These are phyloP conservation scores for Coniferiporia sulphurascens DNA, from an alignment of 1,284 basidiomycete species.

Conservation along the genomic window DNA sequence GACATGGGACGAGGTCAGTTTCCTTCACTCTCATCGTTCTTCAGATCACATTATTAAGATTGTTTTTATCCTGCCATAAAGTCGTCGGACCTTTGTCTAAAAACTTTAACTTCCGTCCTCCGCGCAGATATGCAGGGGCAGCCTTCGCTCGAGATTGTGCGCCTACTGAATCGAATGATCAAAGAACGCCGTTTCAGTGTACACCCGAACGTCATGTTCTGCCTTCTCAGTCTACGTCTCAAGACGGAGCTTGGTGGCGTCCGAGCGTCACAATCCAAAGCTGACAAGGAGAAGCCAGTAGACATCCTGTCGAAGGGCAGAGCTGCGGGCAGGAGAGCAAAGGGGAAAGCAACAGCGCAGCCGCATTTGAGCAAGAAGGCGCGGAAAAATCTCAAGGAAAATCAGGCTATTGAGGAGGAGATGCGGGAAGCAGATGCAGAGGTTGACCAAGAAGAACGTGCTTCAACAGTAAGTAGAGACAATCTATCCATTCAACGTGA, in stretches of 20 bases:
- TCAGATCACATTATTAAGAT: slow-evolving; percentile 4
- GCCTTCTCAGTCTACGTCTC: slow-evolving; percentile 83
- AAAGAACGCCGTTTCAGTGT: slow-evolving; percentile 91
- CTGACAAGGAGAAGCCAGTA: slow-evolving; percentile 48
- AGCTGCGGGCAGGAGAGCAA: slow-evolving; percentile 44
- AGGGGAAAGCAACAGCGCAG: slow-evolving; percentile 56
- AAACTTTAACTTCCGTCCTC: slow-evolving; percentile 80
- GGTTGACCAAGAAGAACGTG: slow-evolving; percentile 87
- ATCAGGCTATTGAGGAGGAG: slow-evolving; percentile 82
- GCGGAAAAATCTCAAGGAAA: slow-evolving; percentile 75
- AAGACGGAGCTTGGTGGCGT: slow-evolving; percentile 79
- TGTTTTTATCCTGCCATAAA: slow-evolving; percentile 27
- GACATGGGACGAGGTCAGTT: slow-evolving; percentile 80
- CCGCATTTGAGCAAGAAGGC: slow-evolving; percentile 88
- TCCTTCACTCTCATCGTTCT: slow-evolving; percentile 12
- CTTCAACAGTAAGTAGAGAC: slow-evolving; percentile 6
- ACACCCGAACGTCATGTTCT: slow-evolving; percentile 84
- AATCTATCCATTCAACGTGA: neutral
- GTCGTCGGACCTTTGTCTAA: slow-evolving; percentile 79
- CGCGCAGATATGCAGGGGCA: slow-evolving; percentile 73
- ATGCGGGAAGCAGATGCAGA: slow-evolving; percentile 93
- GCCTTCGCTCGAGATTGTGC: slow-evolving; percentile 85
- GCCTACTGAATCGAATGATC: slow-evolving; percentile 92
- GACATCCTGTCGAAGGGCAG: slow-evolving; percentile 44
- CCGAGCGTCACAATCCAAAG: slow-evolving; percentile 64